Conservation (phyloP, 1,139 yeast species). For the Groenewaldozyma auringiensis region DNA sequence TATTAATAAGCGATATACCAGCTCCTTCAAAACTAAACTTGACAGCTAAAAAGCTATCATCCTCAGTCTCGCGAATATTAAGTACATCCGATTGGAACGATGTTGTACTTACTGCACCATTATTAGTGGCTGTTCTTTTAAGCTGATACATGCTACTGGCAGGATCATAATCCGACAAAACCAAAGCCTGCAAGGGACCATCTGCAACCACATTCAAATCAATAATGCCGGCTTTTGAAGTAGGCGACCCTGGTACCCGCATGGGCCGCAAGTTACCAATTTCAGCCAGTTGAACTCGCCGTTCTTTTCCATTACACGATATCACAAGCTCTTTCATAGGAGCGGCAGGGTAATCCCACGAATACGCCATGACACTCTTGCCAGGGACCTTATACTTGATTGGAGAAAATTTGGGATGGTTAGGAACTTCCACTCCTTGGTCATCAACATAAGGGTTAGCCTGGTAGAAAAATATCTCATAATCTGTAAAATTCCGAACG, state of each 20-base stretch:
- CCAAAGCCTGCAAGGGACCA: constrained; percentile 87
- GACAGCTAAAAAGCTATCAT: constrained; percentile 37
- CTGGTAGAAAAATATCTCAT: constrained; percentile 79
- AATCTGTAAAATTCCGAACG: constrained; percentile 77
- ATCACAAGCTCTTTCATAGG: constrained; percentile 70
- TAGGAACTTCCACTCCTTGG: constrained; percentile 47
- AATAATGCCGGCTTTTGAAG: constrained; percentile 42
- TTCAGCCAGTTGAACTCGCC: constrained; percentile 80
- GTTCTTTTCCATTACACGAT: constrained; percentile 59
- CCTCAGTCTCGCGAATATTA: constrained; percentile 63
- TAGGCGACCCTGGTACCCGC: constrained; percentile 51
- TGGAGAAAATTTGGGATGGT: constrained; percentile 33
- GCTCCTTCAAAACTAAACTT: constrained; percentile 73
- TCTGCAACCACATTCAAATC: constrained; percentile 93
- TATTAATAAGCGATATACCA: constrained; percentile 77
- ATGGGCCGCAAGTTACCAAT: constrained; percentile 88
- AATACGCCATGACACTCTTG: constrained; percentile 93
- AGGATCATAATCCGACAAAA: constrained; percentile 77
- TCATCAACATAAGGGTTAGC: constrained; percentile 73
- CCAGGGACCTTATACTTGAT: constrained; percentile 75
- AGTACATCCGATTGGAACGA: constrained; percentile 39
- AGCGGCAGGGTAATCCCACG: constrained; percentile 97
- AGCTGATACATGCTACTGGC: constrained; percentile 62
- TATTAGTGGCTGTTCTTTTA: constrained; percentile 10
- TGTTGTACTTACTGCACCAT: constrained; percentile 7